Evolutionary conservation across 1,139 yeast genomes (phyloP), one percentile per base, ranked within the genome.

Genomic region (Kazachstania sp.): DNA sequence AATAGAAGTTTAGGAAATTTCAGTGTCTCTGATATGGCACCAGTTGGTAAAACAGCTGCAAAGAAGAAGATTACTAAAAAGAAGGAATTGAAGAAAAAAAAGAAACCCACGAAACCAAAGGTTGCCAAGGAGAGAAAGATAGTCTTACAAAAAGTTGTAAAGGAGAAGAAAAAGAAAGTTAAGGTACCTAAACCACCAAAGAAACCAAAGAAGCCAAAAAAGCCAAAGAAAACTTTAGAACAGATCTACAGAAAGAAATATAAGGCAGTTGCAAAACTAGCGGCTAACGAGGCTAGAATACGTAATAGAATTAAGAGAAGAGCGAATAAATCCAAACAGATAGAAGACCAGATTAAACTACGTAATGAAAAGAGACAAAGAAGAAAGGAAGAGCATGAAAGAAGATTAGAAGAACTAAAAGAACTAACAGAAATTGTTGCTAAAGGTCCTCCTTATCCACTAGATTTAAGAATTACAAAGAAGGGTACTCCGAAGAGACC

Each of bases 1-100:
- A 76, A 73, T 32, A 78, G 77, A 28, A 70, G 80, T 37, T 63
- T 79, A 40, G 72, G 76, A 30, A 75, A 73, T 49, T 63, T 78
- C 54, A 78, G 75, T 46, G 63, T 72, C 43, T 46, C 62, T 2
- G 61, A 56, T 31, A 19, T 57, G 67, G 64, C 43, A 69, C 64
- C 35, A 54, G 56, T 38, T 35, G 47, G 45, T 11, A 26, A 53
- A 3, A 43, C 49, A 3, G 20, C 38, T 8, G 4, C 42, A 11
- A 52, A 53, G 38, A 43, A 51, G 3, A 56, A 55, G 41, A 51
- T 54, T 42, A 50, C 51, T 35, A 48, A 54, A 28, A 46, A 55
- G n/a, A 57, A 53, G 26, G 44, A 50, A 8, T 43, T 54, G 4
- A 61, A 55, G 51, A 59, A 56, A 39, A 57, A 57, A 49, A 48